Evolutionary conservation across 176 grass and related monocot genomes (phyloP).

Genomic region (Eremochloa ophiuroides): DNA sequence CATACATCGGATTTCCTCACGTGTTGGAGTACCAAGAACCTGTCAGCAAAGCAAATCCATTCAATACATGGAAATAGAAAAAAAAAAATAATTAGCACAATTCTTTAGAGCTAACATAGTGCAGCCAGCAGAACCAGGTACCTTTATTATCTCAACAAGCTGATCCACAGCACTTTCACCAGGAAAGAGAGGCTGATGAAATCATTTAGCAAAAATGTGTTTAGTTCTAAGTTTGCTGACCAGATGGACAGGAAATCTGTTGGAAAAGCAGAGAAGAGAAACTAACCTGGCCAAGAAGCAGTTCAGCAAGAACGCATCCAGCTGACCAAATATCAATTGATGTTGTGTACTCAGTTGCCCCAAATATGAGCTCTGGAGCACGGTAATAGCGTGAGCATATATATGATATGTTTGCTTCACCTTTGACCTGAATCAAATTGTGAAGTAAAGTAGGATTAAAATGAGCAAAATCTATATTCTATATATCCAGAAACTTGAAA

Average conservation of each 20-base stretch:
- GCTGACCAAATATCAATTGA: conserved; percentile 99
- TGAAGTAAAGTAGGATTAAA: background rate
- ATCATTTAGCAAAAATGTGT: conserved; percentile 1
- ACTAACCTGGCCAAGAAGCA: conserved; percentile 89
- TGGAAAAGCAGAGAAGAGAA: background rate
- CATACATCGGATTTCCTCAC: conserved; percentile 77
- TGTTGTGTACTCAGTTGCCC: conserved; percentile 87
- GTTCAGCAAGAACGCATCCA: conserved; percentile 91
- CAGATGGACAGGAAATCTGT: background rate
- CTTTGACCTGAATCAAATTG: conserved; percentile 56
- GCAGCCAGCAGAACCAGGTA: conserved; percentile 9
- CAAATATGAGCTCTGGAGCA: conserved; percentile 97
- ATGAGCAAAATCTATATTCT: conserved; percentile 1
- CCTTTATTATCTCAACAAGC: conserved; percentile 80
- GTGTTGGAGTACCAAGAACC: conserved; percentile 83
- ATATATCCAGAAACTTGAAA: background rate
- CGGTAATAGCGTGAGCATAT: conserved; percentile 98
- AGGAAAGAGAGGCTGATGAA: conserved; percentile 62
- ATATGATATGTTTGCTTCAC: conserved; percentile 98
- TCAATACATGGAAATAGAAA: conserved; percentile 7
- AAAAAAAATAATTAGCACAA: background rate
- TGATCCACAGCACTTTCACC: conserved; percentile 83
- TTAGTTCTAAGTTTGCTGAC: conserved; percentile 15
- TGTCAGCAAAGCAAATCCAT: conserved; percentile 19
- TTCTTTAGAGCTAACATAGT: conserved; percentile 12